A percentile compares a stretch with the other conserved stretches of the same genome.
These are phyloP conservation scores for Candida bentonensis DNA, from an alignment of 805 yeast species.

Conservation along the genomic window DNA sequence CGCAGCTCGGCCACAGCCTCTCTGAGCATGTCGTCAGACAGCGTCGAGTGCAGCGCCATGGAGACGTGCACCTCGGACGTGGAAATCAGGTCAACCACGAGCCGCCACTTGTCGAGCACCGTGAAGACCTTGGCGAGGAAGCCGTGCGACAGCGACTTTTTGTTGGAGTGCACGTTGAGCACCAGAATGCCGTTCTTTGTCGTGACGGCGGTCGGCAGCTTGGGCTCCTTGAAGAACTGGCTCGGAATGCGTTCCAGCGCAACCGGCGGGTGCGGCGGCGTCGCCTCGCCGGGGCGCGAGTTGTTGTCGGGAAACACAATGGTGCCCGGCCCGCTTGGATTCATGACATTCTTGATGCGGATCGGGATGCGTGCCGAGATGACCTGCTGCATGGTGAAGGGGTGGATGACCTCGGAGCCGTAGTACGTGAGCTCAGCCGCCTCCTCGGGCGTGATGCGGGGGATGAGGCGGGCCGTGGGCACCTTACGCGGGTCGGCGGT, in stretches of 20 bases:
- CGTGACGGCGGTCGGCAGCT: constrained; percentile 82
- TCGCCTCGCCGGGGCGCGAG: constrained; percentile 70
- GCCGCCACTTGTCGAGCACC: constrained; percentile 64
- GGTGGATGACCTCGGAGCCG: constrained; percentile 96
- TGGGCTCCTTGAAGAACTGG: constrained; percentile 24
- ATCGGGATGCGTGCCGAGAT: constrained; percentile 92
- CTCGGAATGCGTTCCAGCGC: constrained; percentile 39
- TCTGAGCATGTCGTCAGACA: constrained; percentile 49
- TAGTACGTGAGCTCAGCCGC: constrained; percentile 97
- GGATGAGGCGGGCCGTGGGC: constrained; percentile 69
- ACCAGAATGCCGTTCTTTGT: constrained; percentile 88
- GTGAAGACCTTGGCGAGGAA: constrained; percentile 84
- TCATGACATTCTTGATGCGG: constrained; percentile 89
- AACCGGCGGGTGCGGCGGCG: constrained; percentile 93
- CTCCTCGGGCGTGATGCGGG: constrained; percentile 92
- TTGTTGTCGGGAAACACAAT: constrained; percentile 85
- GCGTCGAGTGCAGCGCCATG: constrained; percentile 73
- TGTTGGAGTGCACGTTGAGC: constrained; percentile 84
- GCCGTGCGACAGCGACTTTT: constrained; percentile 85
- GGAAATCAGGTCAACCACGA: constrained; percentile 90
- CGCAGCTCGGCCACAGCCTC: constrained; percentile 67
- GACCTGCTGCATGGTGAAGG: constrained; percentile 98
- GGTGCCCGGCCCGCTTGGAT: constrained; percentile 88
- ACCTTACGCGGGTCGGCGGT: constrained; percentile 98
- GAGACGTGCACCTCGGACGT: constrained; percentile 97